Conservation (phyloP, 306 rosid species). For the Casuarina cunninghamiana region DNA sequence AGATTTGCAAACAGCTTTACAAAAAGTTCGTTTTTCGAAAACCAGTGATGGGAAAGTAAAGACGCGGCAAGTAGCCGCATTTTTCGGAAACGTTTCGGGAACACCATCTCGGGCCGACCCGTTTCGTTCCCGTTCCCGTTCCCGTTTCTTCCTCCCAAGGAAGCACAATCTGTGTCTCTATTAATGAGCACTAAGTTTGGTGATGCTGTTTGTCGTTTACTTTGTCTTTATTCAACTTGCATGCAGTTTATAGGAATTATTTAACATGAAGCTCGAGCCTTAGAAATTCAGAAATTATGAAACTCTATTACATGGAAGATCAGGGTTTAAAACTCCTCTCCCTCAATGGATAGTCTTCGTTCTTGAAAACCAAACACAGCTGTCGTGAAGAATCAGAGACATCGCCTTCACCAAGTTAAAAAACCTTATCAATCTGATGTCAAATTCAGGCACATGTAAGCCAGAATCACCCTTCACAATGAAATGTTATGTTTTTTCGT, state of each 20-base stretch:
- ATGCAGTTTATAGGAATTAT: too few species aligned
- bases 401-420: slow-evolving; percentile 15
- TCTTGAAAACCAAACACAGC: not conserved
- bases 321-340: too few species aligned
- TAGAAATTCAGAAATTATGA: too few species aligned
- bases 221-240: too few species aligned
- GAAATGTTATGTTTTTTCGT: slow-evolving; percentile 4
- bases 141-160: not conserved
- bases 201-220: slow-evolving; percentile 1
- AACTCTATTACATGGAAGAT: too few species aligned
- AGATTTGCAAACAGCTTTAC: not conserved
- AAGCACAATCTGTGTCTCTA: not conserved
- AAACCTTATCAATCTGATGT: not conserved
- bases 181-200: not conserved
- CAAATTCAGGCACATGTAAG: slow-evolving; percentile 3
- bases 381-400: not conserved
- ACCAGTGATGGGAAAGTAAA: slow-evolving; percentile 60
- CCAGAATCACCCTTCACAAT: not conserved
- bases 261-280: too few species aligned
- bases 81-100: slow-evolving; percentile 73
- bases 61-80: slow-evolving; percentile 94
- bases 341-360: not conserved
- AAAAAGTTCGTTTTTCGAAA: slow-evolving; percentile 18
- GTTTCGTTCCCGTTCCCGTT: not conserved
- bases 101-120: slow-evolving; percentile 17